Conservation (phyloP, 2,329 filamentous ascomycete species). For the Ophiocordyceps unilateralis region DNA sequence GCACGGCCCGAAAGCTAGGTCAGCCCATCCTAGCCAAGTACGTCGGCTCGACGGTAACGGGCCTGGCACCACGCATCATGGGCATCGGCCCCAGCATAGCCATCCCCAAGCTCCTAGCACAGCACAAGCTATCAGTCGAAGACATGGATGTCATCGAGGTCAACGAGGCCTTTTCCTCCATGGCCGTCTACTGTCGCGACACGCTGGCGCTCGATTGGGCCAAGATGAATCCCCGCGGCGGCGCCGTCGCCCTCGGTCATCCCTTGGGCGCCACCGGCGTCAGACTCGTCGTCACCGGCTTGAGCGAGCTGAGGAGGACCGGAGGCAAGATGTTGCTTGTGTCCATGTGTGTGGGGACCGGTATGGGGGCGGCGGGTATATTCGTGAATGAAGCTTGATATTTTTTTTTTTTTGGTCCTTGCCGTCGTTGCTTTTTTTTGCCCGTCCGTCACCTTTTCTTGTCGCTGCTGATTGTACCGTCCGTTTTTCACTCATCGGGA, state of each 20-base stretch:
- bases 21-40: conserved; percentile 93
- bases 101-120: conserved; percentile 66
- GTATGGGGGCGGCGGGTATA: conserved; percentile 9
- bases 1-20: conserved; percentile 67
- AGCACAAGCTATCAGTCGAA: conserved; percentile 59
- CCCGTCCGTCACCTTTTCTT: no score
- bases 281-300: conserved; percentile 72
- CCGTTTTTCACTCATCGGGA: no score
- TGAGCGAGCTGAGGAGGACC: conserved; percentile 67
- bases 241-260: conserved; percentile 70
- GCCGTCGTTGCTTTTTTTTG: not conserved
- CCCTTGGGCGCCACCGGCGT: conserved; percentile 65
- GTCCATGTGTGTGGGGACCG: conserved; percentile 70
- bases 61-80: conserved; percentile 89
- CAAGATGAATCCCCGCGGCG: conserved; percentile 70
- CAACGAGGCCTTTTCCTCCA: conserved; percentile 95
- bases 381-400: not conserved
- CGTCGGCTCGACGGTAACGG: conserved; percentile 77
- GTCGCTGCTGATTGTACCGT: no score
- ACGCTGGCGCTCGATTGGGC: conserved; percentile 50
- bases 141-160: conserved; percentile 86
- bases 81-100: conserved; percentile 68
- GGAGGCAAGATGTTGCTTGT: conserved; percentile 87
- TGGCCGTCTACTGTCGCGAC: conserved; percentile 87
- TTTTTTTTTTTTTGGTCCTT: not conserved